Percentiles rank a stretch among this genome's conserved stretches.
Evolutionary conservation across 1,139 yeast species (phyloP).

Genomic region (Torulaspora pretoriensis): DNA sequence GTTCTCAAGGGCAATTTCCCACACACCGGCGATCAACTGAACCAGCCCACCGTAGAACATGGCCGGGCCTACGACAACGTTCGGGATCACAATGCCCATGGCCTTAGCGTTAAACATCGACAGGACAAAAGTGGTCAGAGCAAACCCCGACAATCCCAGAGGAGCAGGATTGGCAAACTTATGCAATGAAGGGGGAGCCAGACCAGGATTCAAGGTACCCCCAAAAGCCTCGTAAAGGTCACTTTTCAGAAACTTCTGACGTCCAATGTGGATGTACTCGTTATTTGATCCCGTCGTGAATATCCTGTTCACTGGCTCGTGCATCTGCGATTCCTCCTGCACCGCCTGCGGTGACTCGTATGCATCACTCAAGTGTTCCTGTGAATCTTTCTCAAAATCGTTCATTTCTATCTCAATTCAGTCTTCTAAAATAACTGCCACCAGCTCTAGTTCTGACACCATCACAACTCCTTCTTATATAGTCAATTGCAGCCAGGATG

Average conservation of each 20-base stretch:
- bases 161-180: conserved; percentile 64
- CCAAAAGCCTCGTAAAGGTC: conserved; percentile 57
- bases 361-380: conserved; percentile 6
- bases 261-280: conserved; percentile 71
- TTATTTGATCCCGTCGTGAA: conserved; percentile 42
- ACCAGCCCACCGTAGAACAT: conserved; percentile 74
- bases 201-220: conserved; percentile 58
- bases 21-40: conserved; percentile 67
- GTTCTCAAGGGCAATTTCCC: conserved; percentile 71
- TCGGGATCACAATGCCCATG: conserved; percentile 46
- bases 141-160: conserved; percentile 62
- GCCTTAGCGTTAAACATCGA: conserved; percentile 51
- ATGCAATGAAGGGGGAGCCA: conserved; percentile 44
- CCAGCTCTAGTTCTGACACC: neutral
- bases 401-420: neutral
- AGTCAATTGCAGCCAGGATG: too few relatives aligned
- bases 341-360: conserved; percentile 8
- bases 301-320: conserved; percentile 22
- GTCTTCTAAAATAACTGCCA: neutral
- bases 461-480: neutral
- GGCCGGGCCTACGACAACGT: conserved; percentile 56
- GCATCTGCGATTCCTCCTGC: conserved; percentile 3
- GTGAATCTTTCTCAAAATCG: conserved; percentile 8
- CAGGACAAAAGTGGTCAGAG: conserved; percentile 62
- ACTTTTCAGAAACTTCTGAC: conserved; percentile 58